phyloP scores from a whole-genome alignment of 768 basidiomycete genomes.

The Leucocoprinus sp. region DNA sequence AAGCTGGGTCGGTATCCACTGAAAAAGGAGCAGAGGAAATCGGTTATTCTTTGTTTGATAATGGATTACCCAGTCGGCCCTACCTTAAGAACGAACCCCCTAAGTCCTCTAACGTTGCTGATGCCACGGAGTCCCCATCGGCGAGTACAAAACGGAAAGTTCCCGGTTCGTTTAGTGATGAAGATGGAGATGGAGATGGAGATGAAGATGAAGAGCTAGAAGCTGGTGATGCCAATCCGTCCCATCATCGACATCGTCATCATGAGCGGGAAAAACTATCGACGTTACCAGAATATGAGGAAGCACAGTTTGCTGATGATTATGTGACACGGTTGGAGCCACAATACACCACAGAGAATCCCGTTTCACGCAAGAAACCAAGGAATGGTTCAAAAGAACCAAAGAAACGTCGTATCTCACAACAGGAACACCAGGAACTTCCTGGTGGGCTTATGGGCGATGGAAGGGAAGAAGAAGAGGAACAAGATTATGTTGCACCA shows the following conservation, averaged over 20 bases:
- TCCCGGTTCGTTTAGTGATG: constrained; percentile 36
- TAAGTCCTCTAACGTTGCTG: constrained; percentile 7
- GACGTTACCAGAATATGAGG: not conserved
- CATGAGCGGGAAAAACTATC: not conserved
- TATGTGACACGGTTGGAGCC: not conserved
- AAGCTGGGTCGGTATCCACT: constrained; percentile 2
- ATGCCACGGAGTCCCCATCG: constrained; percentile 17
- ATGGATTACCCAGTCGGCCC: not conserved
- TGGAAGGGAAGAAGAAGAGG: constrained; percentile 29
- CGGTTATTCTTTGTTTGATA: constrained; percentile 23
- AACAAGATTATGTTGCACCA: constrained; percentile 31
- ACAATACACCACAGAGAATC: constrained; percentile 5
- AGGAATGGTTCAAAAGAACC: constrained; percentile 7
- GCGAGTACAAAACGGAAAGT: constrained; percentile 24
- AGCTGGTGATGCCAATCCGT: constrained; percentile 12
- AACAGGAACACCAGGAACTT: not conserved
- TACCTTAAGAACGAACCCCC: constrained; percentile 5
- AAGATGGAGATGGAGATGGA: constrained; percentile 29
- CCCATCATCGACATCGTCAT: not conserved
- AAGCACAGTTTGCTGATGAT: not conserved
- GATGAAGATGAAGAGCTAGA: constrained; percentile 27
- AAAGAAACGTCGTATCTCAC: not conserved
- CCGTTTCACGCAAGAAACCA: constrained; percentile 8
- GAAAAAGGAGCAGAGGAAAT: constrained; percentile 17
- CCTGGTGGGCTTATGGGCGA: constrained; percentile 14